Evolutionary conservation across 1,284 basidiomycete genomes (phyloP), one percentile per base, ranked within the genome.

Genomic region (Takashimella tepidaria): DNA sequence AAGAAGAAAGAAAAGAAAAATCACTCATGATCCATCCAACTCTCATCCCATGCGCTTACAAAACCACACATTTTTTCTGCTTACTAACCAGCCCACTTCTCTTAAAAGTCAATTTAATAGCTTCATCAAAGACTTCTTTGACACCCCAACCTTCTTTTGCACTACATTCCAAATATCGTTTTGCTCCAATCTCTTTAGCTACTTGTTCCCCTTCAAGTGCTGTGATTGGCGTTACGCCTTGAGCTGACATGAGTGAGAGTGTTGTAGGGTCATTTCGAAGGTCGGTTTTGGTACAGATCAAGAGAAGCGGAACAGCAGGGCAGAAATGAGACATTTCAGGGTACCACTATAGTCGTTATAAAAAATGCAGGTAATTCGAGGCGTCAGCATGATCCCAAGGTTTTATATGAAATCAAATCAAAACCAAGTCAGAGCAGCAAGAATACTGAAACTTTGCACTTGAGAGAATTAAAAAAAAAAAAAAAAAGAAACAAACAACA

Each of bases 291-390:
- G 92, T 92, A 23, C 85, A 93, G 47, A 99, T 89, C 25, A 98
- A 82, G 63, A 98, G 84, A 58, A 95, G 81, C 1, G 95, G 96
- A 4, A 92, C 91, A 62, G 84, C 85, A 71, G 93, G 89, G 79
- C 92, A 97, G 70, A 98, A 98, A 76, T 98, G 96, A 41, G 89
- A 86, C 55, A 98, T 90, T 77, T 99, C 95, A 24, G 93, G 92
- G 75, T 87, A 91, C 95, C 95, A 98, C 90, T 95, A 72, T 13
- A 47, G 26, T 23, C 8, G 46, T 55, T 11, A 53, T 8, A 37
- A 16, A 8, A 16, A 37, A 37, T 8, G 31, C 31, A 37, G 8
- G 31, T 37, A 16, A 37, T 37, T 8, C 16, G 31, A 16, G 16
- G 16, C 10, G 31, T 8, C 31, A 24, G 41, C 26, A 19, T 4